phyloP scores from a whole-genome alignment of 2,329 filamentous ascomycete genomes.

The Aaosphaeria pasadenensis region DNA sequence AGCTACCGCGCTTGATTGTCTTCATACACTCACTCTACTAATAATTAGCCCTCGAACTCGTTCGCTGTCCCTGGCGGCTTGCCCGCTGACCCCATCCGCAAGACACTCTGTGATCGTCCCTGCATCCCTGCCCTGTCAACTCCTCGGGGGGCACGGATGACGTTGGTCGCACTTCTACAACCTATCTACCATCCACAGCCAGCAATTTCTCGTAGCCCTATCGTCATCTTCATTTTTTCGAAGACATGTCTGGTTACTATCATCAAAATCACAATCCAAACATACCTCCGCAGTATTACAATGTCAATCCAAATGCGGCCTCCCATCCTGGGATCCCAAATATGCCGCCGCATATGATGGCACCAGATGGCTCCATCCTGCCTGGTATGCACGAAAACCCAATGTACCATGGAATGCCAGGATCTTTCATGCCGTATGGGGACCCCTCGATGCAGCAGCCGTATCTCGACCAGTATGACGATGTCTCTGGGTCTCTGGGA shows the following conservation, averaged over 20 bases:
- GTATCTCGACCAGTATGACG: slow-evolving; percentile 37
- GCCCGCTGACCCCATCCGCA: slow-evolving; percentile 22
- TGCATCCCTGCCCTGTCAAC: slow-evolving; percentile 26
- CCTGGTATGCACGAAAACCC: slow-evolving; percentile 28
- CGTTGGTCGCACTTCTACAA: slow-evolving; percentile 31
- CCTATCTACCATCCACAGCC: slow-evolving; percentile 20
- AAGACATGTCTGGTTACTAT: slow-evolving; percentile 39
- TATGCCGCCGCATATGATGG: slow-evolving; percentile 22
- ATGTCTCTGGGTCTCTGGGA: slow-evolving; percentile 23
- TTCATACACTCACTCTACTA: slow-evolving; percentile 3
- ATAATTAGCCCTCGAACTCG: slow-evolving; percentile 2
- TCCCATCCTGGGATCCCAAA: slow-evolving; percentile 18
- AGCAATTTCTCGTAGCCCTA: slow-evolving; percentile 15
- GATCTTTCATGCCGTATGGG: slow-evolving; percentile 28
- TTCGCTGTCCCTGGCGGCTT: slow-evolving; percentile 24
- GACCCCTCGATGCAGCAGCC: slow-evolving; percentile 29
- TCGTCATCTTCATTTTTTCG: background rate
- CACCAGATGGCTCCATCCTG: slow-evolving; percentile 24
- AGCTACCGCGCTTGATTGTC: slow-evolving; percentile 4
- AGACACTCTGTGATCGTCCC: slow-evolving; percentile 31
- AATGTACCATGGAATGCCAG: slow-evolving; percentile 26
- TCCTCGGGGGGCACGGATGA: slow-evolving; percentile 29
- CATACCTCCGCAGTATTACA: slow-evolving; percentile 36
- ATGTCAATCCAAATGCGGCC: slow-evolving; percentile 24
- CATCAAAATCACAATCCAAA: slow-evolving; percentile 20